These are phyloP conservation scores for Cytospora leucostoma DNA, from an alignment of 2,329 filamentous ascomycete species.

Conservation along the genomic window DNA sequence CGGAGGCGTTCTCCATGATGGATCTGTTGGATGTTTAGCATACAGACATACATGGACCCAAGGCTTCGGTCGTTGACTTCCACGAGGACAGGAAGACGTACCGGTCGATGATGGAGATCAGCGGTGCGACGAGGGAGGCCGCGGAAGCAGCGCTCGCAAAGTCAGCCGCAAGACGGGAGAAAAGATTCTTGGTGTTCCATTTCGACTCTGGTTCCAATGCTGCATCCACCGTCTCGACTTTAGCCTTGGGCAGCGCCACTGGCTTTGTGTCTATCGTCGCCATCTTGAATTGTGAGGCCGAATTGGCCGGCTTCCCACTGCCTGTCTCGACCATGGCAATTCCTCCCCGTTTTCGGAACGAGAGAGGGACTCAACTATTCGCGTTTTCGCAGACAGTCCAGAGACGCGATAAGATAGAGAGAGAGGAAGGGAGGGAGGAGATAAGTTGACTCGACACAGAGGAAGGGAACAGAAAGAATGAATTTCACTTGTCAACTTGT, in stretches of 20 bases:
- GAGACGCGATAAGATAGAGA: not conserved
- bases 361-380: not conserved
- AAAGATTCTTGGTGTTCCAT: conserved; percentile 79
- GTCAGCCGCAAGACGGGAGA: conserved; percentile 68
- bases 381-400: not conserved
- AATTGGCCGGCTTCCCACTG: conserved; percentile 17
- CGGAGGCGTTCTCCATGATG: conserved; percentile 82
- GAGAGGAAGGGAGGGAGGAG: not conserved
- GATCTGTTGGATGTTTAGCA: conserved; percentile 48
- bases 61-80: not conserved
- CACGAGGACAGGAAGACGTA: conserved; percentile 41
- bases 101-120: conserved; percentile 88
- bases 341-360: not conserved
- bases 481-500: conserved; percentile 14
- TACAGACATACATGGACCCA: not conserved
- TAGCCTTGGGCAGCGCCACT: conserved; percentile 12
- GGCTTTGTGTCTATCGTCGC: conserved; percentile 19
- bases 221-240: conserved; percentile 11
- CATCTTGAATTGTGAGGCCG: conserved; percentile 22
- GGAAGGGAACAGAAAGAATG: not conserved
- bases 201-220: conserved; percentile 18
- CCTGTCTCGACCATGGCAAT: conserved; percentile 21
- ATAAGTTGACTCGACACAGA: not conserved
- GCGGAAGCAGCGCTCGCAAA: conserved; percentile 68
- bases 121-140: conserved; percentile 74